Base-by-base conservation (phyloP, 305 asterid genomes). In the Plantago rigida region DNA sequence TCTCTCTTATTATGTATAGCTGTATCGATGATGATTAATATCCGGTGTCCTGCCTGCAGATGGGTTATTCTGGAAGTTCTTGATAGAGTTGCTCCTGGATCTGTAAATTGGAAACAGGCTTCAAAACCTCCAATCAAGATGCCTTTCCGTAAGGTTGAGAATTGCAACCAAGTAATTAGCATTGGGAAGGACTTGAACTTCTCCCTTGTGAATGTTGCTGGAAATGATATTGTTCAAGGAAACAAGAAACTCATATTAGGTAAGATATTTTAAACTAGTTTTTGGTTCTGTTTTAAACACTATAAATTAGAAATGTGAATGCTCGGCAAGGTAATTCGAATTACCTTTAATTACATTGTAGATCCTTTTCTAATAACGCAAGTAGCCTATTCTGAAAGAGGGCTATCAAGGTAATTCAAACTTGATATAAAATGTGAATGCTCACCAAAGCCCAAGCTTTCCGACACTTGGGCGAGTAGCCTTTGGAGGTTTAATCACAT, bases 171-270 rank as follows among this genome's bases (percentile, higher is more conserved):
- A 83, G 95, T 86, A 26, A 74, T 91, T 63, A 79, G 90, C 22
- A 84, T 91, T 53, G 96, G 96, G 69, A 88, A 88, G 76, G 83
- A 81, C 46, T 74, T 91, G 69, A 84, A 86, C 68, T 84, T 91
- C 76, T 88, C 98, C 45, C 95, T 91, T 14, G 98, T 91, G 51
- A 91, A 88, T 77, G 89, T 91, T 12, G 98, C 94, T 46, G 98
- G 98, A 74, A 84, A 86, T 67, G 98, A 88, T 71, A 77, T 91
- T 44, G 93, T 91, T 63, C 96, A 91, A 76, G 98, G 98, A 79
- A 91, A 91, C 78, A 91, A 91, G 85, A 88, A 91, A 84, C 94
- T 89, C 64, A 80, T 89, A 69, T 69, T 89, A 73, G 95, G 97
- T 86, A 69, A 63, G 67, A 69, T 58, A 56, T 59, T 59, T 69